A percentile compares a stretch with the other conserved stretches of the same genome.
phyloP scores from a whole-genome alignment of 306 rosid species.

The Biancaea sappan region DNA sequence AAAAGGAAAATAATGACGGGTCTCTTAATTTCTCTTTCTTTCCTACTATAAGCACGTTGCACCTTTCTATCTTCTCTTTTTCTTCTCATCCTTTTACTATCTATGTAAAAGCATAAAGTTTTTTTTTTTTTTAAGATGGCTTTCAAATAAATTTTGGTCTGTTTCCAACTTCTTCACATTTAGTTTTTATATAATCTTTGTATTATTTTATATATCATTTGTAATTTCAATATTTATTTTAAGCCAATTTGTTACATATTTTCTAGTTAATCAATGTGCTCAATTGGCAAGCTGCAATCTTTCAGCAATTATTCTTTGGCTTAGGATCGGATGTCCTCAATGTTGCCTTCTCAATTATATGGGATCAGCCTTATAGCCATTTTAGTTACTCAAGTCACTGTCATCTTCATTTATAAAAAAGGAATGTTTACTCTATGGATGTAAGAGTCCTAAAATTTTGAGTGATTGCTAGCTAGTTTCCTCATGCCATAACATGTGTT shows the following conservation, averaged over 20 bases:
- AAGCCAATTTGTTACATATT: background rate
- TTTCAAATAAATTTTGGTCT: background rate
- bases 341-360: background rate
- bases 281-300: background rate
- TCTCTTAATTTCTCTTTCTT: background rate
- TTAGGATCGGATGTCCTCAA: background rate
- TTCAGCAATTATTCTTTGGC: slow-evolving; percentile 10
- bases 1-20: background rate
- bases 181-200: background rate
- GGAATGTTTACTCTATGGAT: background rate
- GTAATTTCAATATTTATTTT: background rate
- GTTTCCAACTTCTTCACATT: background rate
- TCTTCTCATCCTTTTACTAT: slow-evolving; percentile 5
- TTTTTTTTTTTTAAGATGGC: background rate
- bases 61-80: background rate
- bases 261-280: slow-evolving; percentile 1
- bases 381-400: background rate
- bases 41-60: background rate
- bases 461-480: slow-evolving; percentile 12
- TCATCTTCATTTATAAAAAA: background rate
- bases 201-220: background rate
- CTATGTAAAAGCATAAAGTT: slow-evolving; percentile 6
- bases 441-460: background rate
- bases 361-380: background rate
- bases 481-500: slow-evolving; percentile 5